Evolutionary conservation across 345 rosid species (phyloP).

Genomic region (Carallia brachiata): DNA sequence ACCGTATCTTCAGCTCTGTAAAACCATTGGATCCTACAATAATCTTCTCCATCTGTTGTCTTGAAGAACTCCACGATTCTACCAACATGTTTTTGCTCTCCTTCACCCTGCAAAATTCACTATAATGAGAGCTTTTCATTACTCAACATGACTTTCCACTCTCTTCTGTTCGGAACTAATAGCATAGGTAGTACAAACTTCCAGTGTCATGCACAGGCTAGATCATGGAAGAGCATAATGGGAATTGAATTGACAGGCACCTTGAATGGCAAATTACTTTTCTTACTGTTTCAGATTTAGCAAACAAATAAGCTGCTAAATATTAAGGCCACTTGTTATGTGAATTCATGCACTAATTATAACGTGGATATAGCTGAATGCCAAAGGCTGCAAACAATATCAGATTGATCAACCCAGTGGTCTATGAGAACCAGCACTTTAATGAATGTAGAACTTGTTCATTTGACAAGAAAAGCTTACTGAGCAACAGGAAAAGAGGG

Average conservation of each 20-base stretch:
- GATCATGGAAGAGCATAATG: background rate
- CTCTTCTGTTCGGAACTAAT: background rate
- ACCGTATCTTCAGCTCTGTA: conserved; percentile 92
- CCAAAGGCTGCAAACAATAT: conserved; percentile 3
- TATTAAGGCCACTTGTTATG: no score
- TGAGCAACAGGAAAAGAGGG: background rate
- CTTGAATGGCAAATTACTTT: background rate
- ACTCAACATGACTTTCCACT: conserved; percentile 1
- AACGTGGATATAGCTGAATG: background rate
- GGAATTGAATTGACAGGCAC: background rate
- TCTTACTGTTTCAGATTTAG: no score
- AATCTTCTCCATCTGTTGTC: conserved; percentile 64
- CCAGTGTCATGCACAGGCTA: conserved; percentile 6
- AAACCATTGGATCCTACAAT: conserved; percentile 94
- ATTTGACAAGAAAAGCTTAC: background rate
- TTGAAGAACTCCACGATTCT: conserved; percentile 75
- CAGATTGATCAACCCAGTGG: no score
- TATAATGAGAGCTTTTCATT: conserved; percentile 9
- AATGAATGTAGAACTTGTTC: conserved; percentile 1
- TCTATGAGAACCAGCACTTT: background rate
- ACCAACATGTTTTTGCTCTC: conserved; percentile 57
- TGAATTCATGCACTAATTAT: background rate
- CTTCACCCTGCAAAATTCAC: conserved; percentile 59
- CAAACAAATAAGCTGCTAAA: no score
- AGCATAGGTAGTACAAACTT: background rate